phyloP scores from a whole-genome alignment of 352 stramenopile species.

The Phytophthora cajani region DNA sequence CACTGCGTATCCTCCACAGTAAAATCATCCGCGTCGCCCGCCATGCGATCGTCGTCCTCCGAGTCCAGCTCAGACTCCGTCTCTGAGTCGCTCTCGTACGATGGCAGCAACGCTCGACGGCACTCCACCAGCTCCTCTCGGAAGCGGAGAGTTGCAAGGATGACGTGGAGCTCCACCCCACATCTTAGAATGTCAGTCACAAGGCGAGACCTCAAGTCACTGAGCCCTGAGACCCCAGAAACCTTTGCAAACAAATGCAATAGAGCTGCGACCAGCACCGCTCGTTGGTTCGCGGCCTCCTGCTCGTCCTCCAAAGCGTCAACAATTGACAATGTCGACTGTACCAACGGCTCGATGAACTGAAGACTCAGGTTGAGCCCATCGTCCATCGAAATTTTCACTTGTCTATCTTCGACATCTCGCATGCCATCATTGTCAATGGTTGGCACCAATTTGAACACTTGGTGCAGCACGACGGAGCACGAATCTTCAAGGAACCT shows the following conservation, averaged over 20 bases:
- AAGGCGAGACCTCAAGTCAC: slow-evolving; percentile 28
- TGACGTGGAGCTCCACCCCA: slow-evolving; percentile 43
- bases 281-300: slow-evolving; percentile 28
- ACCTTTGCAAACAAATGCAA: slow-evolving; percentile 45
- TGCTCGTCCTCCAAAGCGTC: slow-evolving; percentile 25
- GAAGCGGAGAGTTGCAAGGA: slow-evolving; percentile 62
- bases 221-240: background rate
- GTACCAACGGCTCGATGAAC: slow-evolving; percentile 45
- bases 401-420: background rate
- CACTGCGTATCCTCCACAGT: slow-evolving; percentile 38
- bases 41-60: slow-evolving; percentile 35
- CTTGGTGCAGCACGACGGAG: slow-evolving; percentile 48
- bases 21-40: slow-evolving; percentile 19
- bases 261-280: slow-evolving; percentile 45
- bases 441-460: slow-evolving; percentile 23
- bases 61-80: slow-evolving; percentile 33
- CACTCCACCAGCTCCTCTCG: slow-evolving; percentile 60
- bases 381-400: slow-evolving; percentile 16
- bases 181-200: slow-evolving; percentile 34
- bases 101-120: slow-evolving; percentile 46
- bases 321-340: slow-evolving; percentile 18
- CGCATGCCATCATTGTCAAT: slow-evolving; percentile 9
- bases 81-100: slow-evolving; percentile 43
- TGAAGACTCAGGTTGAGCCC: slow-evolving; percentile 31
- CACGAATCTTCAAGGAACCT: slow-evolving; percentile 75